phyloP scores from a whole-genome alignment of 768 basidiomycete genomes.

The Tylopilus balloui region DNA sequence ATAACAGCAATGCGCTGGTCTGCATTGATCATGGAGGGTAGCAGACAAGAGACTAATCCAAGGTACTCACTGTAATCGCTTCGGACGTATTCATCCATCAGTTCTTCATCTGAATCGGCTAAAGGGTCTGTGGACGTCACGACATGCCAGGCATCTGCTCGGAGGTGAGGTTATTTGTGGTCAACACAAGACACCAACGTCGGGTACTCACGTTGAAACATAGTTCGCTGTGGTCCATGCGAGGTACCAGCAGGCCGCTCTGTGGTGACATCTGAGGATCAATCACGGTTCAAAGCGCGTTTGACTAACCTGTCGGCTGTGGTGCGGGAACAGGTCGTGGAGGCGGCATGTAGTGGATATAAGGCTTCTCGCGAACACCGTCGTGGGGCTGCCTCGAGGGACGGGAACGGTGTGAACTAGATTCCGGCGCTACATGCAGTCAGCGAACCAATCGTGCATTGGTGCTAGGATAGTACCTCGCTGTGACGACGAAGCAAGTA shows the following conservation, averaged over 20 bases:
- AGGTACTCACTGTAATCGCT: conserved; percentile 58
- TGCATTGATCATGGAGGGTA: conserved; percentile 19
- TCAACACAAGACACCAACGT: background rate
- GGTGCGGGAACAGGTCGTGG: conserved; percentile 18
- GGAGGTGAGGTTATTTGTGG: background rate
- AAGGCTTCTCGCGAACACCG: conserved; percentile 28
- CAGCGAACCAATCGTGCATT: conserved; percentile 4
- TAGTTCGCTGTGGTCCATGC: conserved; percentile 35
- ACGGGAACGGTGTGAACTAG: conserved; percentile 26
- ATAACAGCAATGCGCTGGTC: conserved; percentile 52
- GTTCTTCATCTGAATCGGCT: conserved; percentile 70
- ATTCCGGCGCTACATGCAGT: conserved; percentile 21
- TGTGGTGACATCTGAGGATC: conserved; percentile 9
- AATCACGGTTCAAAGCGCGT: background rate
- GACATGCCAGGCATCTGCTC: conserved; percentile 69
- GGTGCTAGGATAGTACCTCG: conserved; percentile 14
- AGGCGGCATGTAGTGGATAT: conserved; percentile 33
- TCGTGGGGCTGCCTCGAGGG: conserved; percentile 22
- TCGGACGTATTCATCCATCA: conserved; percentile 55
- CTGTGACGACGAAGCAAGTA: conserved; percentile 30
- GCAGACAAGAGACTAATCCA: background rate
- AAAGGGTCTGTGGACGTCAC: conserved; percentile 61
- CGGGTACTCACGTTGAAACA: conserved; percentile 41
- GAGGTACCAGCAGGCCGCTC: conserved; percentile 15
- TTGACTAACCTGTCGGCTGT: conserved; percentile 22